Evolutionary conservation across 495 filamentous ascomycete species (phyloP).

Genomic region (Penicillium paxilli): DNA sequence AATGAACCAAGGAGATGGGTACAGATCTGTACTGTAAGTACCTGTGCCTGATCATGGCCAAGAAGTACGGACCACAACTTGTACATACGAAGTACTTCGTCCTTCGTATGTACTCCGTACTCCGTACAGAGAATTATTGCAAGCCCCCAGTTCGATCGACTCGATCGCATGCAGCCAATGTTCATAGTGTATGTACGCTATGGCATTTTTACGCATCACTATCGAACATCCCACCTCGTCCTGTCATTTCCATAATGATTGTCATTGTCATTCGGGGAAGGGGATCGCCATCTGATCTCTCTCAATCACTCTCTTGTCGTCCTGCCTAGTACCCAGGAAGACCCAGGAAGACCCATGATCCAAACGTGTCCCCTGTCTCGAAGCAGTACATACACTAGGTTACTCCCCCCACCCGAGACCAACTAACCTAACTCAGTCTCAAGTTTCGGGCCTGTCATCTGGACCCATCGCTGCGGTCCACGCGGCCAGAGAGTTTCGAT

Average conservation of each 20-base stretch:
- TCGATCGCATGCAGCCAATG: neutral
- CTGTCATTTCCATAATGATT: no score
- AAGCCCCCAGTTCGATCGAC: neutral
- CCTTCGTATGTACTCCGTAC: neutral
- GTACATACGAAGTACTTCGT: no score
- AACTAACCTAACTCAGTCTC: neutral
- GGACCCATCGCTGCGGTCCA: conserved; percentile 16
- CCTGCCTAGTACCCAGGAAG: neutral
- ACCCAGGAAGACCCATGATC: conserved; percentile 1
- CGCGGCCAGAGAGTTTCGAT: conserved; percentile 3
- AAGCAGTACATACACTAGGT: neutral
- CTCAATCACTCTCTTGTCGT: neutral
- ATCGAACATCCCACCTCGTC: neutral
- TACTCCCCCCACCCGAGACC: conserved; percentile 1
- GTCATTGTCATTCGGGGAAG: no score
- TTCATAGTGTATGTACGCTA: neutral
- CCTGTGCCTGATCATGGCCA: neutral
- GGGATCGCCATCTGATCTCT: neutral
- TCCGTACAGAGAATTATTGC: neutral
- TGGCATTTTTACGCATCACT: neutral
- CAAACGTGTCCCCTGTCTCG: neutral
- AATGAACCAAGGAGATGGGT: no score
- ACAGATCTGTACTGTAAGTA: no score
- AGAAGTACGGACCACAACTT: no score
- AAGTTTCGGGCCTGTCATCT: conserved; percentile 11